Evolutionary conservation across 1,139 yeast genomes (phyloP).

Genomic region (Eremothecium sinecaudum): DNA sequence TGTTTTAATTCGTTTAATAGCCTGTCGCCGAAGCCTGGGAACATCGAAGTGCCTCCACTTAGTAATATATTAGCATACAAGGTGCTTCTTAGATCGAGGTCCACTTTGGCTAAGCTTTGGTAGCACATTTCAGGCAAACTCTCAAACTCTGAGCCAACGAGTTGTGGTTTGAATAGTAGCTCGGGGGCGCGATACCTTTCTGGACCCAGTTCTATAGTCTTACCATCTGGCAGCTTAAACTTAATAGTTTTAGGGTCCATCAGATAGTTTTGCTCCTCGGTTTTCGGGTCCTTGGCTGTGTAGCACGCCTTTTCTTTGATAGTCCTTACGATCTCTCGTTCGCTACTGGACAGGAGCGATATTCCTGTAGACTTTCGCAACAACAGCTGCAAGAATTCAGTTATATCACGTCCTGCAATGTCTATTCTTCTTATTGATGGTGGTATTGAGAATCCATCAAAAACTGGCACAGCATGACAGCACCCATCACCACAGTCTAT

Average conservation of each 20-base stretch:
- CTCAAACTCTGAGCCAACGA: slow-evolving; percentile 65
- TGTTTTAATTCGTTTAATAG: slow-evolving; percentile 56
- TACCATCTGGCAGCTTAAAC: slow-evolving; percentile 80
- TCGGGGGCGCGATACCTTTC: slow-evolving; percentile 65
- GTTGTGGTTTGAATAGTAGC: slow-evolving; percentile 67
- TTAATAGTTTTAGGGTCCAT: slow-evolving; percentile 20
- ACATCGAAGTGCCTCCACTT: slow-evolving; percentile 78
- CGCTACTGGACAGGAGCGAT: slow-evolving; percentile 43
- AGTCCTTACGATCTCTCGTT: slow-evolving; percentile 66
- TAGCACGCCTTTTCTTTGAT: slow-evolving; percentile 71
- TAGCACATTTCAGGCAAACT: slow-evolving; percentile 60
- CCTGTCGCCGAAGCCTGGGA: slow-evolving; percentile 74
- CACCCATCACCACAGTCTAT: slow-evolving; percentile 92
- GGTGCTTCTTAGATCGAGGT: slow-evolving; percentile 62
- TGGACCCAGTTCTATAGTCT: slow-evolving; percentile 48
- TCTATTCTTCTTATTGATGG: slow-evolving; percentile 67
- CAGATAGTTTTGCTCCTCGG: slow-evolving; percentile 54
- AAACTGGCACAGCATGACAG: slow-evolving; percentile 79
- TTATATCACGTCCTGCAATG: slow-evolving; percentile 80
- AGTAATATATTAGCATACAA: slow-evolving; percentile 65
- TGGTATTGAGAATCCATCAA: slow-evolving; percentile 75
- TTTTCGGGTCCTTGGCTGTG: slow-evolving; percentile 56
- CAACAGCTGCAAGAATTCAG: slow-evolving; percentile 60
- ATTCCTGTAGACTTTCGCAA: slow-evolving; percentile 48
- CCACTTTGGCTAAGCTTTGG: slow-evolving; percentile 63